Conservation (phyloP, 2,329 filamentous ascomycete genomes). For the Chrysosporium keratinophilum region DNA sequence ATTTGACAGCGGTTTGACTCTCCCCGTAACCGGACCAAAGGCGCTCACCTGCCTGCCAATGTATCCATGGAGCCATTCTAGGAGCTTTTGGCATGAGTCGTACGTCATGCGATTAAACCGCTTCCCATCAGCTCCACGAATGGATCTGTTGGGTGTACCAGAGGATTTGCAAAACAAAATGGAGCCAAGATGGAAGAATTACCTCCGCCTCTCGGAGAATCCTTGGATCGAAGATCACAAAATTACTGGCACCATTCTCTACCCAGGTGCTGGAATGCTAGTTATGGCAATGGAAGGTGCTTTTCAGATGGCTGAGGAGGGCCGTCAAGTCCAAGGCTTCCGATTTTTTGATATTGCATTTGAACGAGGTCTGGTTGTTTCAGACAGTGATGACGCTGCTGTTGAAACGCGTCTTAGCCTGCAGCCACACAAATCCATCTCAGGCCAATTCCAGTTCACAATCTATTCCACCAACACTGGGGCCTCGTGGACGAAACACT, state of each 20-base stretch:
- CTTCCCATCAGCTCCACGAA: conserved; percentile 16
- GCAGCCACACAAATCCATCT: too few species aligned
- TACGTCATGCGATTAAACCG: conserved; percentile 14
- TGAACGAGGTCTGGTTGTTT: neutral
- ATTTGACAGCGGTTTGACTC: too few species aligned
- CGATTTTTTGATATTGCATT: neutral
- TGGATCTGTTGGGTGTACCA: conserved; percentile 19
- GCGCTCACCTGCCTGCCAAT: conserved; percentile 13
- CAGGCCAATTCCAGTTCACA: too few species aligned
- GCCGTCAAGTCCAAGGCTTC: neutral
- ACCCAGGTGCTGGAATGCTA: conserved; percentile 27
- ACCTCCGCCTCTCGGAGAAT: conserved; percentile 24
- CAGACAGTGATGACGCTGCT: neutral
- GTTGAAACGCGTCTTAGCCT: too few species aligned
- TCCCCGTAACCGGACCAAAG: conserved; percentile 10
- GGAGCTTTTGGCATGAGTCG: conserved; percentile 18
- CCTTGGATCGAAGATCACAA: conserved; percentile 22
- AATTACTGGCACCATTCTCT: conserved; percentile 21
- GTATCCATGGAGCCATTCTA: conserved; percentile 17
- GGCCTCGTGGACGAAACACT: neutral
- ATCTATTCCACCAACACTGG: neutral
- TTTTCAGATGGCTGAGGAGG: conserved; percentile 13
- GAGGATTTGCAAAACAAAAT: conserved; percentile 21
- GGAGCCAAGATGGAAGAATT: conserved; percentile 33
- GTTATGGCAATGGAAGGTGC: conserved; percentile 27